Conservation (phyloP, 139 green algal genomes). For the Chlorokybus atmophyticus region DNA sequence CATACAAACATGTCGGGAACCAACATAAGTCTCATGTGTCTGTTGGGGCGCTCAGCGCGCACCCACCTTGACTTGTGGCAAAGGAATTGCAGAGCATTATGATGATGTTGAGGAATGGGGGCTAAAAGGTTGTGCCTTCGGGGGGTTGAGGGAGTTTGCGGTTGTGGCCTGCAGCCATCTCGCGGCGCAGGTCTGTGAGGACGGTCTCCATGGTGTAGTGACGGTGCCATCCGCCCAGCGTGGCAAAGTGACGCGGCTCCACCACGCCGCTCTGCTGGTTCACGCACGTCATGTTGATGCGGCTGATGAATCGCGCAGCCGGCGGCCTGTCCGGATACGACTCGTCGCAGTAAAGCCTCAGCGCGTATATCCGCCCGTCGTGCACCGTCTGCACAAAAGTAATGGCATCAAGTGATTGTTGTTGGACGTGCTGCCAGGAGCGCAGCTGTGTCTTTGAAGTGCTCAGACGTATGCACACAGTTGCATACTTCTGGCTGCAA, state of each 20-base stretch:
- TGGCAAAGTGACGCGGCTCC: no score
- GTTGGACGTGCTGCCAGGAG: no score
- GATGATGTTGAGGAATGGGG: no score
- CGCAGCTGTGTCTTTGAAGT: no score
- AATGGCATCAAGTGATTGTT: no score
- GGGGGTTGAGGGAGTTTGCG: slow-evolving; percentile 78
- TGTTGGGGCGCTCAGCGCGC: no score
- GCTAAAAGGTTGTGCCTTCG: no score
- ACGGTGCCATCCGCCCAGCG: slow-evolving; percentile 74
- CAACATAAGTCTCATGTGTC: no score
- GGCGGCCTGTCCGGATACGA: slow-evolving; percentile 65
- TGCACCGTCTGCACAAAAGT: slow-evolving; percentile 42
- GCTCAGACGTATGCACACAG: neutral
- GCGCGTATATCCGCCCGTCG: slow-evolving; percentile 82
- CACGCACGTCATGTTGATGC: slow-evolving; percentile 61
- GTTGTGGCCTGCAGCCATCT: slow-evolving; percentile 72
- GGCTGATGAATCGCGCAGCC: slow-evolving; percentile 37
- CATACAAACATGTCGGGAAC: no score
- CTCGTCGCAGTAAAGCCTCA: slow-evolving; percentile 69
- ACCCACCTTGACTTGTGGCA: no score
- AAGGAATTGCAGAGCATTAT: no score
- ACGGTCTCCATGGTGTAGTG: slow-evolving; percentile 78
- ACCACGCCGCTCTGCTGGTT: slow-evolving; percentile 3
- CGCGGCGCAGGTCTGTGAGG: slow-evolving; percentile 69
- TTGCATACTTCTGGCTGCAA: neutral